phyloP scores from a whole-genome alignment of 2,329 filamentous ascomycete genomes.

The Chaetothyriales sp. region DNA sequence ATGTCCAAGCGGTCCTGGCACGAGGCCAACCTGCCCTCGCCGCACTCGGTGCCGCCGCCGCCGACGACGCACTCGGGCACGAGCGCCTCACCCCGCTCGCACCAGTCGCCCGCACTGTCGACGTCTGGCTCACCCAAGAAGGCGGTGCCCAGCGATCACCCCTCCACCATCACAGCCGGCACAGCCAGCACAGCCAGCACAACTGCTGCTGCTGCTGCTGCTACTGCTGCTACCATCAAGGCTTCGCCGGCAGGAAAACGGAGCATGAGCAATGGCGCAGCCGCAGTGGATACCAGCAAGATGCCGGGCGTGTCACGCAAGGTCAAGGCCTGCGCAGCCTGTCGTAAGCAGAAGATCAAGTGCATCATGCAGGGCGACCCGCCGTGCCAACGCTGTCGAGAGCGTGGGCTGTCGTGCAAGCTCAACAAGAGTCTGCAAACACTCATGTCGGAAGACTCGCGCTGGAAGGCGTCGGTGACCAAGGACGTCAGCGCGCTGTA shows the following conservation, averaged over 20 bases:
- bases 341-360: constrained; percentile 39
- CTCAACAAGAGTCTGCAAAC: constrained; percentile 39
- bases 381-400: constrained; percentile 35
- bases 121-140: constrained; percentile 12
- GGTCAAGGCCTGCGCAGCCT: constrained; percentile 37
- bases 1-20: constrained; percentile 18
- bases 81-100: constrained; percentile 9
- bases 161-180: not conserved
- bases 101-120: constrained; percentile 8
- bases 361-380: constrained; percentile 38
- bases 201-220: not conserved
- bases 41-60: constrained; percentile 5
- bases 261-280: constrained; percentile 10
- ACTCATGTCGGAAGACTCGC: constrained; percentile 33
- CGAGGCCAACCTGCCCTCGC: constrained; percentile 17
- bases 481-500: constrained; percentile 21
- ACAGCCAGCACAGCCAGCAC: not conserved
- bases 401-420: constrained; percentile 35
- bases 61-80: constrained; percentile 5
- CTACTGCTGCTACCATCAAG: constrained; percentile 1
- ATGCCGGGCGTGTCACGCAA: constrained; percentile 26
- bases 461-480: constrained; percentile 26
- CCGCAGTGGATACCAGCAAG: constrained; percentile 5
- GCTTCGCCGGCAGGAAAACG: constrained; percentile 8
- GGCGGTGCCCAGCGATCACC: constrained; percentile 12